Conservation (phyloP, 306 rosid species). For the Cucumis sativus region DNA sequence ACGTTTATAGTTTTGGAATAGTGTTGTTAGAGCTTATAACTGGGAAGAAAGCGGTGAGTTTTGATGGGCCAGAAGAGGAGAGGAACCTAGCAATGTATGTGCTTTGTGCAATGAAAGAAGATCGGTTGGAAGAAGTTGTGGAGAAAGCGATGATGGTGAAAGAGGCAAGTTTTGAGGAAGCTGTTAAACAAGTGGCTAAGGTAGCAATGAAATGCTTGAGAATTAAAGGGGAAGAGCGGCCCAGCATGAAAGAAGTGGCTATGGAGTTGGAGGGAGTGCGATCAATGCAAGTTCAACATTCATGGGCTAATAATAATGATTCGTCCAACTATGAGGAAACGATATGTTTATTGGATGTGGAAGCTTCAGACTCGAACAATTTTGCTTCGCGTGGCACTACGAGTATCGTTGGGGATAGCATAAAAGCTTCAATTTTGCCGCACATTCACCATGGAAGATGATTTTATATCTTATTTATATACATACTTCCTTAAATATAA, state of each 20-base stretch:
- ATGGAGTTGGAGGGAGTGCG: constrained; percentile 26
- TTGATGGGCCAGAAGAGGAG: constrained; percentile 1
- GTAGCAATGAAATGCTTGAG: constrained; percentile 21
- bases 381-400: background rate
- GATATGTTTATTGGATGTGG: background rate
- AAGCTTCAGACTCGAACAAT: background rate
- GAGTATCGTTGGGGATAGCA: background rate
- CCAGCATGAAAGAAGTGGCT: constrained; percentile 42
- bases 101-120: constrained; percentile 19
- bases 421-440: background rate
- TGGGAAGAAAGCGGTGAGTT: constrained; percentile 20
- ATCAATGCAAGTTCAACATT: background rate
- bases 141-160: background rate
- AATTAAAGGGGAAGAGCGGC: constrained; percentile 37
- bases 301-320: background rate
- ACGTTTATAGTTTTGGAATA: constrained; percentile 42
- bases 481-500: no score
- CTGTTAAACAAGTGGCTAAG: constrained; percentile 17
- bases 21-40: constrained; percentile 35
- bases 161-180: constrained; percentile 8
- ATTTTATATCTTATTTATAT: no score
- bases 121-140: constrained; percentile 18
- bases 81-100: constrained; percentile 26
- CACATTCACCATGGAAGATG: background rate
- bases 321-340: constrained; percentile 4